Evolutionary conservation across 208 protist genomes (phyloP).

Genomic region (Spongospora subterranea): DNA sequence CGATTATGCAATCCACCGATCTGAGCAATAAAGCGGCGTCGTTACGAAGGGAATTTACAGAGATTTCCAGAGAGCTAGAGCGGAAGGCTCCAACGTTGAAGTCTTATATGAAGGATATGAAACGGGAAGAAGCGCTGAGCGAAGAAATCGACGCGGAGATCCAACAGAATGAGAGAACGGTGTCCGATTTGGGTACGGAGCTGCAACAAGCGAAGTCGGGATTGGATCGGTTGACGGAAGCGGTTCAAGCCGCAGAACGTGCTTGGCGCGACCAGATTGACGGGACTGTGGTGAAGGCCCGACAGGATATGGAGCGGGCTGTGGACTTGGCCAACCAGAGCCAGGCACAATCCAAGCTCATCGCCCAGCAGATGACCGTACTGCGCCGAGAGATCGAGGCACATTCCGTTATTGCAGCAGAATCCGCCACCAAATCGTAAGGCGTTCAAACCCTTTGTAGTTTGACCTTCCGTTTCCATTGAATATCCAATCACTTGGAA

Average conservation of each 20-base stretch:
- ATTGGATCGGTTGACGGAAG: not conserved
- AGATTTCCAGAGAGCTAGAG: not conserved
- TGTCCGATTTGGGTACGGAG: not conserved
- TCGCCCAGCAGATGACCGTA: not conserved
- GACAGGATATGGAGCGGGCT: not conserved
- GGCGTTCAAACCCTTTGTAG: not conserved
- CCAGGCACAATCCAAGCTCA: not conserved
- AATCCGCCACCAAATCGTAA: constrained; percentile 14
- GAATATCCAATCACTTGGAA: too few species aligned
- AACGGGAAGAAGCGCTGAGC: not conserved
- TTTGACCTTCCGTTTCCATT: too few species aligned
- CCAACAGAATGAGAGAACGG: not conserved
- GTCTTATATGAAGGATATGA: not conserved
- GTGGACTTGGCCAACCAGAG: not conserved
- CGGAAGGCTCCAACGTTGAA: not conserved
- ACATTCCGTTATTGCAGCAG: not conserved
- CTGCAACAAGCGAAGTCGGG: not conserved
- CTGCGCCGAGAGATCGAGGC: constrained; percentile 30
- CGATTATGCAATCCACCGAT: not conserved
- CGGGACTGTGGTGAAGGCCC: not conserved
- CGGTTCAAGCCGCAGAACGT: not conserved
- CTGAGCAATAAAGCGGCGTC: not conserved
- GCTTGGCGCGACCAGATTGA: not conserved
- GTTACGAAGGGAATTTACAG: not conserved
- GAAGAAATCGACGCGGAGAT: not conserved